A percentile compares a stretch with the other conserved stretches of the same genome.
Conservation (phyloP, 495 filamentous ascomycete species). For the Aspergillus leporis region DNA sequence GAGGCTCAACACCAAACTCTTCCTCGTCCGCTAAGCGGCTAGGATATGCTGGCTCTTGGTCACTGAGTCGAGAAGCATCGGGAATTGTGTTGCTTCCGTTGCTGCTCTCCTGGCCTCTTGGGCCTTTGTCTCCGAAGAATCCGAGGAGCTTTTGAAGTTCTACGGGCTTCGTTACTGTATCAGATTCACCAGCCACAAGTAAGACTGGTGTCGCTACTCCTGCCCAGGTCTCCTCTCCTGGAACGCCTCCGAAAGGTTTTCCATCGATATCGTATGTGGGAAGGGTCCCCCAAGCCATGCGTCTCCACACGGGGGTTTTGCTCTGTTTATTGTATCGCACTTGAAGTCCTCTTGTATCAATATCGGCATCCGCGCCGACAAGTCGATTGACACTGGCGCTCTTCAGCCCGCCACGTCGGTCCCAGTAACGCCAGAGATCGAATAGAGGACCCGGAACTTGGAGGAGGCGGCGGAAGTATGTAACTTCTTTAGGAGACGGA, state of each 20-base stretch:
- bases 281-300: slow-evolving; percentile 75
- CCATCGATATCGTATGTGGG: slow-evolving; percentile 50
- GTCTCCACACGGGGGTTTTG: slow-evolving; percentile 74
- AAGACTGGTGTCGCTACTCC: slow-evolving; percentile 72
- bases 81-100: slow-evolving; percentile 47
- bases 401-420: slow-evolving; percentile 73
- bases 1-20: slow-evolving; percentile 24
- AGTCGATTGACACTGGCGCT: slow-evolving; percentile 80
- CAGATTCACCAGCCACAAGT: slow-evolving; percentile 74
- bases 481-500: slow-evolving; percentile 53
- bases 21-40: slow-evolving; percentile 28
- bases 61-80: slow-evolving; percentile 44
- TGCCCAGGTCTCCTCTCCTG: slow-evolving; percentile 70
- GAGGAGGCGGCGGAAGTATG: slow-evolving; percentile 56
- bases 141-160: slow-evolving; percentile 70
- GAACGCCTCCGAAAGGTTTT: slow-evolving; percentile 60
- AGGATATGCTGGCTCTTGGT: slow-evolving; percentile 19
- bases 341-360: slow-evolving; percentile 75
- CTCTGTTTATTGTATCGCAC: slow-evolving; percentile 82
- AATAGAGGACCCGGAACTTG: slow-evolving; percentile 71
- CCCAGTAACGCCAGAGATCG: slow-evolving; percentile 76
- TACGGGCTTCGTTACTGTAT: slow-evolving; percentile 67
- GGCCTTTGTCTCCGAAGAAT: slow-evolving; percentile 48
- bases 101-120: slow-evolving; percentile 24
- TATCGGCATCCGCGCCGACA: slow-evolving; percentile 71